These are phyloP conservation scores for Tagetes patula DNA, from an alignment of 129 eudicot genomes.

Conservation along the genomic window DNA sequence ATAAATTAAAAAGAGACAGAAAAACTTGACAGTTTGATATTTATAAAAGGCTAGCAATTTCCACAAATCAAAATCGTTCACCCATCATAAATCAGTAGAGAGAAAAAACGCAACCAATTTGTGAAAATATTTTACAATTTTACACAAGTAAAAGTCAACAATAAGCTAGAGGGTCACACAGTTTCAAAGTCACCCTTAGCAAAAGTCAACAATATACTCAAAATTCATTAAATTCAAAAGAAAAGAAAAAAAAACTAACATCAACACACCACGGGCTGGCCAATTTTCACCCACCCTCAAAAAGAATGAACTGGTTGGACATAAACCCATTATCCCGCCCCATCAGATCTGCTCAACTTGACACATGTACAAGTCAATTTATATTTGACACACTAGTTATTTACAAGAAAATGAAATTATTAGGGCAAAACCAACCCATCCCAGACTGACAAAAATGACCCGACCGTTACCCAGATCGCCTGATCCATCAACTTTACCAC, in stretches of 20 bases:
- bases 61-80: neutral
- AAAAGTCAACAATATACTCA: too few relatives aligned
- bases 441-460: neutral
- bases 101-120: neutral
- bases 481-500: neutral
- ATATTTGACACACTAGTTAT: neutral
- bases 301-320: neutral
- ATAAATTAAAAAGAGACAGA: neutral
- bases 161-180: too few relatives aligned
- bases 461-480: neutral
- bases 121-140: neutral
- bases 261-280: neutral
- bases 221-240: too few relatives aligned
- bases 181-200: too few relatives aligned
- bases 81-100: neutral
- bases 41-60: neutral
- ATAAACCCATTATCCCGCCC: neutral
- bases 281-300: neutral
- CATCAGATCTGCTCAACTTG: neutral
- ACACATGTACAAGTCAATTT: neutral
- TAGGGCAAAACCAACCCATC: neutral
- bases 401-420: neutral
- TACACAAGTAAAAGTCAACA: neutral
- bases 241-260: neutral
- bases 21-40: neutral